Percentiles rank a stretch among this genome's conserved stretches.
These are phyloP conservation scores for Citrus cavaleriei DNA, from an alignment of 345 rosid species.

Conservation along the genomic window DNA sequence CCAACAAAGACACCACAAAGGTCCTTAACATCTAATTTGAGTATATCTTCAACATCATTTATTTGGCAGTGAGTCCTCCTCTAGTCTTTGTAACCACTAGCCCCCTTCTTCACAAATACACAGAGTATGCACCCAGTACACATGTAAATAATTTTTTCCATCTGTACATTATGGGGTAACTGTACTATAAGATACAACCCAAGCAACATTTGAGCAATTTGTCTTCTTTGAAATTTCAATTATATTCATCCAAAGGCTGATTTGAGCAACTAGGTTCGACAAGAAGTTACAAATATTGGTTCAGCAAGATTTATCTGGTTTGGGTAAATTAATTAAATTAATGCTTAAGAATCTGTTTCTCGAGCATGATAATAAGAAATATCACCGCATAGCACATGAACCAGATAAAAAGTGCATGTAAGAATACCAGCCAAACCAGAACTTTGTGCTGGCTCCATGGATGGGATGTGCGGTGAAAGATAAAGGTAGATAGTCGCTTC, in stretches of 20 bases:
- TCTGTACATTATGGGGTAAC: neutral
- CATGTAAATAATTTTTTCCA: too few species aligned
- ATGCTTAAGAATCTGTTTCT: neutral
- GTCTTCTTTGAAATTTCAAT: neutral
- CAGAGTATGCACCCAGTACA: neutral
- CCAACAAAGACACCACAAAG: neutral
- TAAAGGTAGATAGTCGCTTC: constrained; percentile 43
- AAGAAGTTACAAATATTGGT: neutral
- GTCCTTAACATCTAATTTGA: neutral
- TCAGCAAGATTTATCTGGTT: neutral
- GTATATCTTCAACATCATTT: neutral
- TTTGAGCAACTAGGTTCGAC: neutral
- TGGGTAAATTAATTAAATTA: neutral
- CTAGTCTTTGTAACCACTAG: neutral
- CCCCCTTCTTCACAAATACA: neutral
- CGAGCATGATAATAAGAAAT: neutral
- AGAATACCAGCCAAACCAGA: constrained; percentile 66
- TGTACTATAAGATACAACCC: neutral
- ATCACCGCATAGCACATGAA: neutral
- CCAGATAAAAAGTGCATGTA: neutral
- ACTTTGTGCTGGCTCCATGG: constrained; percentile 65
- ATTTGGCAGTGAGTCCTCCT: too few species aligned
- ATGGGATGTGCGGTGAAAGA: constrained; percentile 48
- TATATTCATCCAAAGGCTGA: neutral
- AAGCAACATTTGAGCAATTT: neutral